Conservation (phyloP, 495 filamentous ascomycete genomes). For the Podospora australis region DNA sequence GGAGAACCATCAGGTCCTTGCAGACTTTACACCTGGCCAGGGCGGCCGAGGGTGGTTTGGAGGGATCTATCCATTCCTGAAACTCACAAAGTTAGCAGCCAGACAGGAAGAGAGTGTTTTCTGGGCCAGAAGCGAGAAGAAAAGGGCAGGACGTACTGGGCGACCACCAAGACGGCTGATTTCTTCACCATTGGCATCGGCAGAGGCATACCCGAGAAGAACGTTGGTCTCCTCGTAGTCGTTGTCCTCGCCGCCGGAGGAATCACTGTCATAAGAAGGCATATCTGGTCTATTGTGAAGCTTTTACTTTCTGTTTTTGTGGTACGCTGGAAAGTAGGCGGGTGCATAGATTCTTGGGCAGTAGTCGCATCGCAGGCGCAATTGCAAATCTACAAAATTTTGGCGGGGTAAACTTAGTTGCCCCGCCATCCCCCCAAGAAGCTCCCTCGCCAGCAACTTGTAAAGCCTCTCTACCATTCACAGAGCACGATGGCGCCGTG, state of each 20-base stretch:
- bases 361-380: neutral
- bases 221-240: conserved; percentile 82
- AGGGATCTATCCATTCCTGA: conserved; percentile 74
- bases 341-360: conserved; percentile 15
- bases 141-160: conserved; percentile 59
- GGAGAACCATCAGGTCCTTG: conserved; percentile 71
- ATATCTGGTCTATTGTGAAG: conserved; percentile 42
- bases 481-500: neutral
- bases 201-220: conserved; percentile 83
- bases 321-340: neutral
- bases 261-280: conserved; percentile 82
- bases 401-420: conserved; percentile 29
- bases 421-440: conserved; percentile 17
- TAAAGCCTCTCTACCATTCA: neutral
- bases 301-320: neutral
- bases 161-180: conserved; percentile 82
- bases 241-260: conserved; percentile 62
- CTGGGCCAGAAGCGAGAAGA: neutral
- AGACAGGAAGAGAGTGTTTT: neutral
- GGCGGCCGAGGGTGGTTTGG: conserved; percentile 63
- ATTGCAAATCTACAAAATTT: conserved; percentile 22
- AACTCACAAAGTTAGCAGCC: neutral
- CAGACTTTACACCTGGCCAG: conserved; percentile 86
- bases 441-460: neutral
- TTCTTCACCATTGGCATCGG: conserved; percentile 73